These are phyloP conservation scores for Misopates orontium DNA, from an alignment of 257 asterid species.

Conservation along the genomic window DNA sequence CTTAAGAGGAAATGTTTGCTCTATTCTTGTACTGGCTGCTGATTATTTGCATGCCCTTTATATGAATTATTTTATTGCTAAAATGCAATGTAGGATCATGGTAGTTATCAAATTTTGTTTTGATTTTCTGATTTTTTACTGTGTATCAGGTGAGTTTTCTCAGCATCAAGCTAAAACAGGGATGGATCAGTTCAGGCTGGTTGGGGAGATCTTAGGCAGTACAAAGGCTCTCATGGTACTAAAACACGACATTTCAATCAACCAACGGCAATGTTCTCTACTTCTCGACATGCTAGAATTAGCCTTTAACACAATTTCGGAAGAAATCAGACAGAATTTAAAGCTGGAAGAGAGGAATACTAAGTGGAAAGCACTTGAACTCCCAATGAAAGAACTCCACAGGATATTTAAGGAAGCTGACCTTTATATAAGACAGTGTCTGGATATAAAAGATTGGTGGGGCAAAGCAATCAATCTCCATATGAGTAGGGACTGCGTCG, in stretches of 20 bases:
- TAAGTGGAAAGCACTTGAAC: constrained; percentile 78
- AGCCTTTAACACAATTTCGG: constrained; percentile 66
- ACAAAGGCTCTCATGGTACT: constrained; percentile 75
- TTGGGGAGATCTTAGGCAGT: constrained; percentile 84
- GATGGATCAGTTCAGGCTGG: constrained; percentile 88
- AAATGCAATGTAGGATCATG: not conserved
- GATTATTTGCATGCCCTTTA: not conserved
- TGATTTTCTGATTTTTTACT: not conserved
- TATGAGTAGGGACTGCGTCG: constrained; percentile 61
- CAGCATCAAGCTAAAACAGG: constrained; percentile 7
- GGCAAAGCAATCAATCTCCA: constrained; percentile 76
- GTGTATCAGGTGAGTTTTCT: constrained; percentile 13
- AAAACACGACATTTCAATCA: constrained; percentile 72
- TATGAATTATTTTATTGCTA: not conserved
- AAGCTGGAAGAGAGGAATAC: constrained; percentile 60
- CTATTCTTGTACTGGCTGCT: not conserved
- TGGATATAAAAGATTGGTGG: constrained; percentile 80
- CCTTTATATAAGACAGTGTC: constrained; percentile 51
- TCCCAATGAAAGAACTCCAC: constrained; percentile 82
- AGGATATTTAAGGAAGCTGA: constrained; percentile 69
- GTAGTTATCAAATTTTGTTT: no score
- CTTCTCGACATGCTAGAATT: constrained; percentile 57
- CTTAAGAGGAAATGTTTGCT: not conserved
- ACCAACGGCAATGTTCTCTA: constrained; percentile 73
- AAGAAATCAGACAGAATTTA: constrained; percentile 59